phyloP scores from a whole-genome alignment of 179 eudicot genomes.

The Vitellaria paradoxa region DNA sequence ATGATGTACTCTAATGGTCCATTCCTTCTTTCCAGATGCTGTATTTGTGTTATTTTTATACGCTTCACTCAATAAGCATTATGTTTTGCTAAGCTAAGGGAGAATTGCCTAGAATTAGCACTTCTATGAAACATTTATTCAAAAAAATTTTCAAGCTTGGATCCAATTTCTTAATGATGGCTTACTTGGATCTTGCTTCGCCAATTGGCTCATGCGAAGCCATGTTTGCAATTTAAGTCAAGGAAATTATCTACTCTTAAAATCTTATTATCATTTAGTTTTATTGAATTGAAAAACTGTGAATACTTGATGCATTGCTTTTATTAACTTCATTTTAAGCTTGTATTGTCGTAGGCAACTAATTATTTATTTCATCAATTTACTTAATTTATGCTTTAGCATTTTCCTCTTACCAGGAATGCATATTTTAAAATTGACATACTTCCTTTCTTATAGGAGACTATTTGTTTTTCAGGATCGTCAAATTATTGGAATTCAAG shows the following conservation, averaged over 20 bases:
- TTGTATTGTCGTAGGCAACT: background rate
- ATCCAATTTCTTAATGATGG: no score
- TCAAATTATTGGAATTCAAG: background rate
- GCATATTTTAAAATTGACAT: background rate
- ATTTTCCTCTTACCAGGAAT: background rate
- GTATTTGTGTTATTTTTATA: no score
- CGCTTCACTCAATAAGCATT: no score
- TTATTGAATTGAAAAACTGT: background rate
- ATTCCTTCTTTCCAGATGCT: no score
- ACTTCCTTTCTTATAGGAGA: background rate
- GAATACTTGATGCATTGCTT: no score
- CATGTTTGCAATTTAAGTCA: background rate
- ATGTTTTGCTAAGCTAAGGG: background rate
- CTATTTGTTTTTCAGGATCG: constrained; percentile 28
- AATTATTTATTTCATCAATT: background rate
- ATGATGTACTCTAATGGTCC: no score
- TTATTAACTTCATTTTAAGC: background rate
- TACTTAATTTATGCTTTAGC: no score
- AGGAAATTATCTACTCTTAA: no score
- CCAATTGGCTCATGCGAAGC: background rate
- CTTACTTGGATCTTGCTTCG: no score
- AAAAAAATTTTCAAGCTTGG: no score
- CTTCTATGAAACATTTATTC: no score
- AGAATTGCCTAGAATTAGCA: no score
- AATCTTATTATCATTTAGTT: background rate